These are phyloP conservation scores for Auxenochlorella pyrenoidosa DNA, from an alignment of 139 green algal genomes.

Conservation along the genomic window DNA sequence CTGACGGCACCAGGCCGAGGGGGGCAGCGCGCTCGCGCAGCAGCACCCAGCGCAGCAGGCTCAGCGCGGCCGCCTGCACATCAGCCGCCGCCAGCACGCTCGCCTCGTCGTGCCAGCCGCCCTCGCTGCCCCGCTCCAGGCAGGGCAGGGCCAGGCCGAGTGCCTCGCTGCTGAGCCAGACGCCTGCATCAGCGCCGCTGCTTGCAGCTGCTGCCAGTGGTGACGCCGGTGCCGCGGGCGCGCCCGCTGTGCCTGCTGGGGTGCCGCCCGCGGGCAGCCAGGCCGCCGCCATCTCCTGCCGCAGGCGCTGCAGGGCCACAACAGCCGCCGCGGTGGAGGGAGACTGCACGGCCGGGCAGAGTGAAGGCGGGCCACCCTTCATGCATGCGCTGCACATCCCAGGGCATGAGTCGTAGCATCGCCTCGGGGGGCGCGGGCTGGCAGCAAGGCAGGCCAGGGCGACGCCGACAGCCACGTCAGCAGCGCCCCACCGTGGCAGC, in stretches of 20 bases:
- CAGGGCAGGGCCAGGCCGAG: conserved; percentile 16
- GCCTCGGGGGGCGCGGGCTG: too few relatives aligned
- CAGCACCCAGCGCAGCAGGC: conserved; percentile 46
- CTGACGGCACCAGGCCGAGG: background rate
- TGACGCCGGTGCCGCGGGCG: background rate
- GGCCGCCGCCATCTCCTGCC: conserved; percentile 37
- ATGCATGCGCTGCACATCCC: too few relatives aligned
- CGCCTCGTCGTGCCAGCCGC: conserved; percentile 27
- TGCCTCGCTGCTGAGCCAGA: background rate
- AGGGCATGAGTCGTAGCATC: too few relatives aligned
- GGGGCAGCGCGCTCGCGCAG: conserved; percentile 22
- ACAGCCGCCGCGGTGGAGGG: conserved; percentile 9
- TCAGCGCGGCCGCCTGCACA: conserved; percentile 32
- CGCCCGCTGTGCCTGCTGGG: background rate
- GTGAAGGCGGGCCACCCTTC: background rate
- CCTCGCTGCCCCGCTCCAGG: background rate
- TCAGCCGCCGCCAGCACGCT: conserved; percentile 13
- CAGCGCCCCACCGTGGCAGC: too few relatives aligned
- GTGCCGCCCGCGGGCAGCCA: background rate
- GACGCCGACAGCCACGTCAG: too few relatives aligned
- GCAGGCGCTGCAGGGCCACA: conserved; percentile 39
- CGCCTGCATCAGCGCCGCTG: background rate
- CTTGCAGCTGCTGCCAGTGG: background rate
- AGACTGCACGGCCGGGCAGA: background rate
- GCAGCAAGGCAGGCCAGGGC: too few relatives aligned